Percentiles rank a stretch among this genome's conserved stretches.
Evolutionary conservation across 305 asterid genomes (phyloP).

Genomic region (Salvia sclarea): DNA sequence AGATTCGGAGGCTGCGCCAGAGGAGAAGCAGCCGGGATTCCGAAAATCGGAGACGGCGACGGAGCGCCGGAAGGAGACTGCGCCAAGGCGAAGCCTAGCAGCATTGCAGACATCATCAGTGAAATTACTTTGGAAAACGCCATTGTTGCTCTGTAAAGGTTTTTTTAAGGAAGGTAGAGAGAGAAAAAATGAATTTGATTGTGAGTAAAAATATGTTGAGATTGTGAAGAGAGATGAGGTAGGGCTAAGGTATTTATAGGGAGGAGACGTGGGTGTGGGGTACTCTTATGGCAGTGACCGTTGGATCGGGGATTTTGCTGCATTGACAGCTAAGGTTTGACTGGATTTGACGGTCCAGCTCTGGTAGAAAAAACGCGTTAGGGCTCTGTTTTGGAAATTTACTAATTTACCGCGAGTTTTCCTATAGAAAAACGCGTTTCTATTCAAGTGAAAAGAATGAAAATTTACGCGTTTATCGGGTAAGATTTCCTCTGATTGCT

Average conservation of each 20-base stretch:
- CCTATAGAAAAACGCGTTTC: neutral
- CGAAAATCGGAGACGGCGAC: constrained; percentile 8
- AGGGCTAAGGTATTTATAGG: constrained; percentile 35
- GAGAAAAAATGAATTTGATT: neutral
- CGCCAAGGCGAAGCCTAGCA: constrained; percentile 26
- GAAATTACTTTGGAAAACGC: constrained; percentile 32
- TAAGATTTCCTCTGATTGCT: too few species aligned
- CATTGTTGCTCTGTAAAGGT: constrained; percentile 25
- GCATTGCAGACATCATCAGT: constrained; percentile 24
- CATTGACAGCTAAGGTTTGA: neutral
- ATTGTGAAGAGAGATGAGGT: neutral
- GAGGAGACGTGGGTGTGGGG: constrained; percentile 13
- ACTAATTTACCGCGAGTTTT: neutral
- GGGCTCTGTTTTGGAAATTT: neutral
- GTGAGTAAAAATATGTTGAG: neutral
- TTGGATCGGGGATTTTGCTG: constrained; percentile 13
- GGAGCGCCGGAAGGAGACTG: constrained; percentile 34
- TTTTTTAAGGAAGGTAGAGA: neutral
- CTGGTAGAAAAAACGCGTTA: neutral
- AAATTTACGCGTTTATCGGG: neutral
- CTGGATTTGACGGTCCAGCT: constrained; percentile 31
- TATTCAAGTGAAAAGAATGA: neutral
- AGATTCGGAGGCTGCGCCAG: constrained; percentile 4
- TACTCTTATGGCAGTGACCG: neutral
- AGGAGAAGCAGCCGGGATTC: constrained; percentile 9